Evolutionary conservation across 23 red algal genomes (phyloP), one percentile per base, ranked within the genome.

Genomic region (Cyanidioschyzon merolae): DNA sequence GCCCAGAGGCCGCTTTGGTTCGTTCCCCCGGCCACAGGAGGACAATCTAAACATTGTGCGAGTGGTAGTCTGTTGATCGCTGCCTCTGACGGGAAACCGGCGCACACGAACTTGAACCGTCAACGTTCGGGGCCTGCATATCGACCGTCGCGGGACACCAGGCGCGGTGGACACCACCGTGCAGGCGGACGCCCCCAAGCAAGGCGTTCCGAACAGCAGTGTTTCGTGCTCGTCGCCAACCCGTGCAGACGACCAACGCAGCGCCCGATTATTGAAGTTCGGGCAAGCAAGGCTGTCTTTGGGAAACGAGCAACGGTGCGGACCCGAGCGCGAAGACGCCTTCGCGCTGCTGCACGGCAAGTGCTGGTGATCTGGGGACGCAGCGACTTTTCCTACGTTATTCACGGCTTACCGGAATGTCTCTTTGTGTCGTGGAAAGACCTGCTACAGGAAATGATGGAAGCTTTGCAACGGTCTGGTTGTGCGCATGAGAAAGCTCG

Each of bases 261-360:
- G 63, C 63, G 30, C 2, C 63, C 63, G 12, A 17, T 25, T 25
- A 17, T 71, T 71, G 21, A 25, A 35, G 63, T 71, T 7, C 63
- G 63, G n/a, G 29, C 63, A 7, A 71, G 12, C 16, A 71, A 32
- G 63, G 32, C 63, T 7, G 63, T 71, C n/a, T 71, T 32, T 35
- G 63, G 63, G n/a, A 71, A 71, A 27, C 63, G 63, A 35, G 32
- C n/a, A 25, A 35, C 32, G 63, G 3, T 71, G 63, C 63, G 63
- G 7, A 71, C n/a, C 3, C 12, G 63, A 25, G 63, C 63, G 2
- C 63, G 63, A 25, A 7, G 32, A 27, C 63, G 63, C 7, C 29
- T 71, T 3, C 63, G 32, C 3, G 63, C 63, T 7, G 63, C 63
- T 17, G 63, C 63, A 7, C 63, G 63, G 7, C n/a, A 25, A 27